Percentiles rank a stretch among this genome's conserved stretches.
Evolutionary conservation across 306 rosid genomes (phyloP).

Genomic region (Dalbergia cochinchinensis): DNA sequence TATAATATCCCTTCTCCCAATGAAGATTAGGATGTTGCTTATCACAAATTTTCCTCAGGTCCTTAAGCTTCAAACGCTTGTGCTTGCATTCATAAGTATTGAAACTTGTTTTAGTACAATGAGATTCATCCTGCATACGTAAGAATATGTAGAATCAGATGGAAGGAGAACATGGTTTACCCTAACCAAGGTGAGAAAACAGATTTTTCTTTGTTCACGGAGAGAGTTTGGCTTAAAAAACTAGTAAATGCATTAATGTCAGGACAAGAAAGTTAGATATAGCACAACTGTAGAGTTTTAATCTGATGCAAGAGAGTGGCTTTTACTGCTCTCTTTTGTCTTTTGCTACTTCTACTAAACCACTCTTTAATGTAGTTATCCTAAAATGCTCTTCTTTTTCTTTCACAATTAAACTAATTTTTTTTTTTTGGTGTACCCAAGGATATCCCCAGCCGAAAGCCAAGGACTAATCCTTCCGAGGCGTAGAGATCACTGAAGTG

Average conservation of each 20-base stretch:
- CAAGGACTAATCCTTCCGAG: too few relatives aligned
- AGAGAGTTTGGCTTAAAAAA: neutral
- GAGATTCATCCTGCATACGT: conserved; percentile 66
- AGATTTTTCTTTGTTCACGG: neutral
- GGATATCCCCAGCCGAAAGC: too few relatives aligned
- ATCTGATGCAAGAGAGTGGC: too few relatives aligned
- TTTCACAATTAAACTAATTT: too few relatives aligned
- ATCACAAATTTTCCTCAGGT: conserved; percentile 78
- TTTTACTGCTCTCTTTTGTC: too few relatives aligned
- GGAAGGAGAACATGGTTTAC: neutral
- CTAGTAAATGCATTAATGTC: neutral
- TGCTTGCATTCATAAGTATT: conserved; percentile 67
- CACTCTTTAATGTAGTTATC: too few relatives aligned
- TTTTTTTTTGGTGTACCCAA: too few relatives aligned
- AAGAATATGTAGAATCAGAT: neutral
- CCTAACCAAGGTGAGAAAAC: too few relatives aligned
- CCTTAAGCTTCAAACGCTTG: conserved; percentile 73
- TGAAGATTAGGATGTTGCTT: conserved; percentile 74
- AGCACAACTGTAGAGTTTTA: neutral
- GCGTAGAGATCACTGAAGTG: too few relatives aligned
- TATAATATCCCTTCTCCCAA: conserved; percentile 72
- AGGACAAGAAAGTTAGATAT: neutral
- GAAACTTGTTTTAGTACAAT: conserved; percentile 67
- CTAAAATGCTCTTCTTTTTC: too few relatives aligned
- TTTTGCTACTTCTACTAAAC: too few relatives aligned